phyloP scores from a whole-genome alignment of 805 yeast genomes.

The Sporopachydermia quercuum region DNA sequence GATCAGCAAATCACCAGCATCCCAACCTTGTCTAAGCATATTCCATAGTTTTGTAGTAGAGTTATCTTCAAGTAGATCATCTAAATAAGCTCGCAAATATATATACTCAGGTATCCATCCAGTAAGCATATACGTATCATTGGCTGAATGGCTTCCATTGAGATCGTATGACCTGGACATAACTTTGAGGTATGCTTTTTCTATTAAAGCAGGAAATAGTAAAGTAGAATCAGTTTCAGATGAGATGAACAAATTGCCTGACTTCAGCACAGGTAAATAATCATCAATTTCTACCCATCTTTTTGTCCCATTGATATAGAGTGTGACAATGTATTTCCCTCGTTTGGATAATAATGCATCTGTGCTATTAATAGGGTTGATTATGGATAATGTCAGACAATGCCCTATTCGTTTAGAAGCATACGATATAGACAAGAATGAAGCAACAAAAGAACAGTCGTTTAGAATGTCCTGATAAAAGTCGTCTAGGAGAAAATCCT shows the following conservation, averaged over 20 bases:
- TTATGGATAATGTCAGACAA: conserved; percentile 9
- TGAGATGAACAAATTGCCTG: conserved; percentile 19
- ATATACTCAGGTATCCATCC: conserved; percentile 64
- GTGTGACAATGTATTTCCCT: conserved; percentile 24
- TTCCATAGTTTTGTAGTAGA: conserved; percentile 20
- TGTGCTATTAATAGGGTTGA: conserved; percentile 17
- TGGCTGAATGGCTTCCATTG: conserved; percentile 62
- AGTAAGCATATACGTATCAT: conserved; percentile 47
- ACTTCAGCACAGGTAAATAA: conserved; percentile 23
- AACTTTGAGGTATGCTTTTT: conserved; percentile 57
- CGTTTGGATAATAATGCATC: conserved; percentile 12
- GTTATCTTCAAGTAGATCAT: conserved; percentile 8
- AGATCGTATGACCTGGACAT: conserved; percentile 44
- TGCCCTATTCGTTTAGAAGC: conserved; percentile 10
- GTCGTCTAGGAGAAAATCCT: conserved; percentile 9
- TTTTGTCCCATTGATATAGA: conserved; percentile 37
- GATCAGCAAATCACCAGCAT: conserved; percentile 26
- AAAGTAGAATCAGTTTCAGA: conserved; percentile 21
- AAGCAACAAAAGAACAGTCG: conserved; percentile 67
- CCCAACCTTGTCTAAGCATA: conserved; percentile 18
- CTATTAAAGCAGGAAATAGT: conserved; percentile 60
- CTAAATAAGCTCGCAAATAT: conserved; percentile 19
- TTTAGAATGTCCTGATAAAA: conserved; percentile 36
- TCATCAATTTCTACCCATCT: conserved; percentile 35
- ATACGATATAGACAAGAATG: conserved; percentile 36